Evolutionary conservation across 768 basidiomycete genomes (phyloP).

Genomic region (Tephrocybe sp.): DNA sequence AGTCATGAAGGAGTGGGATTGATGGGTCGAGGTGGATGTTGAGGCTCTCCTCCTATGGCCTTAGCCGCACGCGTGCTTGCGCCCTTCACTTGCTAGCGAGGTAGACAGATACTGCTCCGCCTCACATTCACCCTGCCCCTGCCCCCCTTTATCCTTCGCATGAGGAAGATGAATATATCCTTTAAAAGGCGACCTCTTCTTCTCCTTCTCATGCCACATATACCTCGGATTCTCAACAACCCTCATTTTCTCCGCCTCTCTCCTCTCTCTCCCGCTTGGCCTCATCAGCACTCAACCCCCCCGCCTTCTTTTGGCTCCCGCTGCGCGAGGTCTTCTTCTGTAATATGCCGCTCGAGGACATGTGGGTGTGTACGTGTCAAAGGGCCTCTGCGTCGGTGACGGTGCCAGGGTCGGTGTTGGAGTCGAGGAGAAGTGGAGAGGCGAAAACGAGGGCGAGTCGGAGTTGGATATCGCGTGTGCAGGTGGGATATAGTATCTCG

Average conservation of each 20-base stretch:
- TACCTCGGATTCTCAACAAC: constrained; percentile 61
- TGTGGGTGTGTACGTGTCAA: constrained; percentile 13
- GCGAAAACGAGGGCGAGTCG: neutral
- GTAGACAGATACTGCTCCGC: too few species aligned
- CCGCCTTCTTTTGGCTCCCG: constrained; percentile 20
- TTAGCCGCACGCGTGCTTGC: too few species aligned
- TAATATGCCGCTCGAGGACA: constrained; percentile 28
- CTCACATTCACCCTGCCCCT: too few species aligned
- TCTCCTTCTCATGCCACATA: constrained; percentile 11
- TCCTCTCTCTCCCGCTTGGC: constrained; percentile 23
- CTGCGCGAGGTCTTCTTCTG: constrained; percentile 27
- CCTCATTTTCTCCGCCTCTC: too few species aligned
- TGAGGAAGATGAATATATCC: neutral
- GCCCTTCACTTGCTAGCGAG: too few species aligned
- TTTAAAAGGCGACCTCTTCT: neutral
- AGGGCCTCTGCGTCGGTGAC: neutral
- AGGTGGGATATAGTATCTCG: constrained; percentile 41
- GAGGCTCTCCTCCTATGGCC: too few species aligned
- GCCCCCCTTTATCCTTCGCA: neutral
- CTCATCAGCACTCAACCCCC: constrained; percentile 33
- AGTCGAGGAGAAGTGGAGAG: constrained; percentile 1
- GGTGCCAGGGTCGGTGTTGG: constrained; percentile 5
- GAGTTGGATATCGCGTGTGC: constrained; percentile 44
- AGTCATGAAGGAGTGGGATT: too few species aligned
- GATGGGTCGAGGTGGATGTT: too few species aligned